phyloP scores from a whole-genome alignment of 2,329 filamentous ascomycete genomes.

The Cladosporium sp. region DNA sequence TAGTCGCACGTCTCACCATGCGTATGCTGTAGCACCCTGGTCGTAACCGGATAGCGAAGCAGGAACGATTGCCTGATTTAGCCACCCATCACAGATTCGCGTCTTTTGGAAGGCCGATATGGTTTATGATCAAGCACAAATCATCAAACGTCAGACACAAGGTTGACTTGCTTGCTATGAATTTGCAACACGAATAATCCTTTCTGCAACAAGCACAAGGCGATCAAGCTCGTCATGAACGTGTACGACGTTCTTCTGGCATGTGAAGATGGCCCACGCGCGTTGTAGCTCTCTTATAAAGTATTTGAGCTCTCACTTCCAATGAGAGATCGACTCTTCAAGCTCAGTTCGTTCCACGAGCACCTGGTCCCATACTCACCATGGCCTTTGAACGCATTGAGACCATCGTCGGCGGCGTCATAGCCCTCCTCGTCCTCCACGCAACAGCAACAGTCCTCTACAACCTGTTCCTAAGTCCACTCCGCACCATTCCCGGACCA shows the following conservation, averaged over 20 bases:
- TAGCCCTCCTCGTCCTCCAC: not conserved
- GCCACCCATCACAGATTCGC: not conserved
- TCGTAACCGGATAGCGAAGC: not conserved
- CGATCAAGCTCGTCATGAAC: not conserved
- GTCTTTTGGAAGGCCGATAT: not conserved
- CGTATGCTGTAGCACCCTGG: not conserved
- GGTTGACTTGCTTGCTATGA: not conserved
- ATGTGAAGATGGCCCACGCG: not conserved
- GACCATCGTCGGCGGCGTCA: not conserved
- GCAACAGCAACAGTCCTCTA: conserved; percentile 37
- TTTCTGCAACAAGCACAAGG: not conserved
- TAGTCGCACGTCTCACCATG: not conserved
- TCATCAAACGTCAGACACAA: not conserved
- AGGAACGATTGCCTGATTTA: not conserved
- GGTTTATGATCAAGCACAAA: not conserved
- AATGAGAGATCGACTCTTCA: not conserved
- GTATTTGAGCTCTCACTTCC: not conserved
- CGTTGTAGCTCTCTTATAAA: not conserved
- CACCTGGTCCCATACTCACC: not conserved
- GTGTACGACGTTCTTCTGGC: not conserved
- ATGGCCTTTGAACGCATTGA: not conserved
- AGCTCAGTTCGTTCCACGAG: not conserved
- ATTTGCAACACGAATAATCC: not conserved
- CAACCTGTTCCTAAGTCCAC: conserved; percentile 49
- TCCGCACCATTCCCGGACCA: conserved; percentile 18